Conservation (phyloP, 1,139 yeast species). For the Suzukiozyma palmioleophila region DNA sequence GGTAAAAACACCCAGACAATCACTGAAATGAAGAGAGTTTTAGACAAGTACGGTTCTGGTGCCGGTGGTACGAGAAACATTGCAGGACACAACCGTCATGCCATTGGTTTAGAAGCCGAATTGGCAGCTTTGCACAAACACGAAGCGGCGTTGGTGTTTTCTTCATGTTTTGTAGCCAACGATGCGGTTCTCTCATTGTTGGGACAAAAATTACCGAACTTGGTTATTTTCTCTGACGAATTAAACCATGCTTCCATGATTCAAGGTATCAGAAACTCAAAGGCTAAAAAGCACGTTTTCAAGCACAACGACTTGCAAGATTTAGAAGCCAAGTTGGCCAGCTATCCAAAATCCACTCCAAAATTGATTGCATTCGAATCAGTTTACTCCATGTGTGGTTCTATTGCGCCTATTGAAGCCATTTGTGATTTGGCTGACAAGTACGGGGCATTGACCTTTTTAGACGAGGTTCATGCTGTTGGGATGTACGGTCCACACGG, state of each 20-base stretch:
- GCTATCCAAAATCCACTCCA: slow-evolving; percentile 80
- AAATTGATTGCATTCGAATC: slow-evolving; percentile 96
- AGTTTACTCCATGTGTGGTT: slow-evolving; percentile 98
- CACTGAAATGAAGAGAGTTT: slow-evolving; percentile 70
- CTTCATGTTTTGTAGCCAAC: slow-evolving; percentile 95
- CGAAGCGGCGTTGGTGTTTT: slow-evolving; percentile 90
- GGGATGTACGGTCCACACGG: slow-evolving; percentile 99
- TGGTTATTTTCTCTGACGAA: slow-evolving; percentile 90
- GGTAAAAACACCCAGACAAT: slow-evolving; percentile 74
- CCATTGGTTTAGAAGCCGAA: slow-evolving; percentile 79
- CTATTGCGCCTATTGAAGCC: slow-evolving; percentile 87
- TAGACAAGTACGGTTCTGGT: slow-evolving; percentile 93
- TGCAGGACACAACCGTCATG: slow-evolving; percentile 93
- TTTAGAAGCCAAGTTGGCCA: slow-evolving; percentile 71
- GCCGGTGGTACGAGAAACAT: slow-evolving; percentile 99
- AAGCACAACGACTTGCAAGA: slow-evolving; percentile 85
- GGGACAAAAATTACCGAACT: slow-evolving; percentile 84
- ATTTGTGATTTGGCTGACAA: slow-evolving; percentile 96
- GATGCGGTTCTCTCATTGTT: slow-evolving; percentile 92
- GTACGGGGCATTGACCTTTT: slow-evolving; percentile 93
- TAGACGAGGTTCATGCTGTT: slow-evolving; percentile 98
- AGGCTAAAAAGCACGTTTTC: slow-evolving; percentile 83
- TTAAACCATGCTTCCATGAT: slow-evolving; percentile 98
- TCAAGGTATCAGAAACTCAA: slow-evolving; percentile 88
- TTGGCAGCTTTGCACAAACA: slow-evolving; percentile 89